Evolutionary conservation across 148 eudicot species (phyloP).

Genomic region (Persicaria maculosa): DNA sequence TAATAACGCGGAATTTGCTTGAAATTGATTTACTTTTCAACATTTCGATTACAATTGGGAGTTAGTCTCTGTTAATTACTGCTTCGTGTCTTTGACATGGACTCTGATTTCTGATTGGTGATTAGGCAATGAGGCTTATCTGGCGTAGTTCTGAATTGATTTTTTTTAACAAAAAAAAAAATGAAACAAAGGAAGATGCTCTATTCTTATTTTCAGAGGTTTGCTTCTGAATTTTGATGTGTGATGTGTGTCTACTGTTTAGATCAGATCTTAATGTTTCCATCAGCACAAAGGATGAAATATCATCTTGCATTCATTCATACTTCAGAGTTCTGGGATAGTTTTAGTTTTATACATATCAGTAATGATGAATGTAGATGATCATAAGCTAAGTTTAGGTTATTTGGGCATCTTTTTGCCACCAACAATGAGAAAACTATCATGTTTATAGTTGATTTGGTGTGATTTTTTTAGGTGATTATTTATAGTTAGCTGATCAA

Average conservation of each 20-base stretch:
- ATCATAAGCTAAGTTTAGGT: neutral
- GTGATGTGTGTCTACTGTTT: neutral
- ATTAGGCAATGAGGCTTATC: neutral
- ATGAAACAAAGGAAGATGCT: neutral
- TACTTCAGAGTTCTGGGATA: neutral
- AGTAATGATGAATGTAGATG: neutral
- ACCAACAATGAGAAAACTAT: neutral
- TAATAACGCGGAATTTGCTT: neutral
- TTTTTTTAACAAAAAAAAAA: too few relatives aligned
- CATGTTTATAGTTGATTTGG: neutral
- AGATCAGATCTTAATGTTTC: neutral
- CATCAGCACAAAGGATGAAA: neutral
- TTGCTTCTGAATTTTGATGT: neutral
- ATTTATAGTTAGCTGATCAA: neutral
- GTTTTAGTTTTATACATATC: neutral
- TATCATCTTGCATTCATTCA: neutral
- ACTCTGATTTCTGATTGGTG: neutral
- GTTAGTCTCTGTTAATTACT: neutral
- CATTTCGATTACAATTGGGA: neutral
- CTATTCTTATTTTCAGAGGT: neutral
- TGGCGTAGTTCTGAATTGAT: neutral
- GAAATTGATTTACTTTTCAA: neutral
- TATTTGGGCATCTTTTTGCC: neutral
- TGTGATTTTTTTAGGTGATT: neutral
- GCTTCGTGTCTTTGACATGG: neutral